Conservation (phyloP, 148 eudicot species). For the Polygonum maritimum region DNA sequence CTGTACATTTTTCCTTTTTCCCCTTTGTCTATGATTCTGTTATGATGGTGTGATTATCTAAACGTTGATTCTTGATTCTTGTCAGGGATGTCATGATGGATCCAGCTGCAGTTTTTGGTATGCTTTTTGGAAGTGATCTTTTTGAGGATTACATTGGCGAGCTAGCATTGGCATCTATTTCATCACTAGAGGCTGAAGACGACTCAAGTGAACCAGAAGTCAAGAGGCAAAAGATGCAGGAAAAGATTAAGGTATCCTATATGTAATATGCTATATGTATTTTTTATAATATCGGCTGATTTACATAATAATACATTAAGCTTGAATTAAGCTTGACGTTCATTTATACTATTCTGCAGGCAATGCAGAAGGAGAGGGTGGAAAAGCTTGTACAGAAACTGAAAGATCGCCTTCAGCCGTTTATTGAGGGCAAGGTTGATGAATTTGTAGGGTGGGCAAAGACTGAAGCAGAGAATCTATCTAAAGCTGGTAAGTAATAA, state of each 20-base stretch:
- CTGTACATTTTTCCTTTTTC: no score
- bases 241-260: conserved; percentile 62
- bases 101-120: conserved; percentile 88
- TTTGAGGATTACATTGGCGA: conserved; percentile 90
- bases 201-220: conserved; percentile 44
- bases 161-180: conserved; percentile 65
- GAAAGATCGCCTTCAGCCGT: conserved; percentile 64
- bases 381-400: conserved; percentile 54
- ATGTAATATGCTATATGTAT: neutral
- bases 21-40: neutral
- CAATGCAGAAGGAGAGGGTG: conserved; percentile 65
- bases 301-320: neutral
- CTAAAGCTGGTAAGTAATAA: conserved; percentile 59
- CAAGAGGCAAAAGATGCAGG: conserved; percentile 54
- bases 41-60: neutral
- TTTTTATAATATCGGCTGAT: neutral
- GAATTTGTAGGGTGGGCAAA: conserved; percentile 76
- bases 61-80: conserved; percentile 3
- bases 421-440: conserved; percentile 55
- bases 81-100: conserved; percentile 78
- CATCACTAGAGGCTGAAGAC: conserved; percentile 53
- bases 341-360: conserved; percentile 28
- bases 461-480: conserved; percentile 65
- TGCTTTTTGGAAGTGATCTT: conserved; percentile 81
- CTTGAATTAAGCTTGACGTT: neutral